Base-by-base conservation (phyloP, 306 rosid species). In the Dalbergia cultrata region DNA sequence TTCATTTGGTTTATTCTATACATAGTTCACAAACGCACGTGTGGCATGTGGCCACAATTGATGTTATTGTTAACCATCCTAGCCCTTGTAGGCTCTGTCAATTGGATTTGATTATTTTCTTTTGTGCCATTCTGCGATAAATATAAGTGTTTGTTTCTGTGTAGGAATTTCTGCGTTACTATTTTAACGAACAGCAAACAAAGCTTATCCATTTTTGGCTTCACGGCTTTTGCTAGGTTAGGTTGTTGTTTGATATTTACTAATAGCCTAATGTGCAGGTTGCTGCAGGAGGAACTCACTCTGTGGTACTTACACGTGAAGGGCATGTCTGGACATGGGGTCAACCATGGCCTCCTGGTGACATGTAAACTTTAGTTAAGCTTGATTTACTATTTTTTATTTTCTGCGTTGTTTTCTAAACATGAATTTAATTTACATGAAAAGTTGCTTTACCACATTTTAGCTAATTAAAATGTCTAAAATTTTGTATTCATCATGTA, bases 261-360 rank as follows among this genome's bases (percentile, higher is more conserved):
- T 72, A 43, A 56, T 75, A 78, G 67, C 67, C 39, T 80, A 52
- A 65, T 62, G 66, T 44, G 65, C 85, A 96, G 98, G 99, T 96
- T 53, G 99, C 99, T 60, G 99, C 99, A 37, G 99, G 99, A 75
- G 99, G 99, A 72, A 96, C 99, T 78, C 98, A 96, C 90, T 96
- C 97, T 18, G 97, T 96, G 69, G 99, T 96, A 67, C 98, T 96
- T 87, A 96, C 99, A 43, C 87, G 90, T 34, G 97, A 90, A 72
- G 99, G 99, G 50, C 95, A 93, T 60, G 98, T 96, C 68, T 96
- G 99, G 99, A 92, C 97, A 34, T 96, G 99, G 99, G 99, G 99
- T 86, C 99, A 96, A 75, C 99, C 98, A 13, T 96, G 99, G 99
- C 99, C 99, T 70, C 99, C 99, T 10, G 99, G 99, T 66, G 98